Evolutionary conservation across 2,329 filamentous ascomycete species (phyloP), one percentile per base, ranked within the genome.

Genomic region (Blumeria hordei): DNA sequence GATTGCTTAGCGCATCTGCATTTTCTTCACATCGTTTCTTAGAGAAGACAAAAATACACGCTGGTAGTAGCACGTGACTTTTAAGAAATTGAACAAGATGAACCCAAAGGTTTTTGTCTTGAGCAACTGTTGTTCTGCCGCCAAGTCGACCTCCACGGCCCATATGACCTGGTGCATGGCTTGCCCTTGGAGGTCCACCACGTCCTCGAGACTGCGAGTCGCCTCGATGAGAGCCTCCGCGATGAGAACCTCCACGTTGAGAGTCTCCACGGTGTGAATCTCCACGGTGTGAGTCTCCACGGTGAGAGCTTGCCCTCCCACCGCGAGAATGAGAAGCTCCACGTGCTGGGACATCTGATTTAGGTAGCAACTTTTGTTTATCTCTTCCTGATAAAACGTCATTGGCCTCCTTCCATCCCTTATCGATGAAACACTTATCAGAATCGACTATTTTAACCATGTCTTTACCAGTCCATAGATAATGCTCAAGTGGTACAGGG

Each of bases 21-120:
- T 96, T 98, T 65, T 96, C 88, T 67, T 98, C 92, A 63, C 92
- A 96, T 54, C 92, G 76, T 68, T 92, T 94, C 71, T 96, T 98
- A 2, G 92, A 98, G 68, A 98, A 98, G 55, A 98, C 90, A 65
- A 98, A 98, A 60, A 98, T 94, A 66, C 90, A 96, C 8, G 85
- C 87, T 0, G 92, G 92, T 3, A 98, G 76, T 3, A 98, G 74
- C 52, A 79, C 86, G 54, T 88, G 79, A 67, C 94, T 94, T 62
- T 81, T 85, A 55, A 98, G 73, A 67, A 86, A 88, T 63, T 94
- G 86, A 2, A 98, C 88, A 41, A 98, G 76, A 64, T 95, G 86
- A 37, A 96, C 90, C 92, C 92, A 98, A 7, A 95, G 75, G 58
- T 88, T 96, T 66, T 88, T 88, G 69, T 98, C 92, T 67, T 98